These are phyloP conservation scores for Myxozyma neglecta DNA, from an alignment of 805 yeast genomes.

Conservation along the genomic window DNA sequence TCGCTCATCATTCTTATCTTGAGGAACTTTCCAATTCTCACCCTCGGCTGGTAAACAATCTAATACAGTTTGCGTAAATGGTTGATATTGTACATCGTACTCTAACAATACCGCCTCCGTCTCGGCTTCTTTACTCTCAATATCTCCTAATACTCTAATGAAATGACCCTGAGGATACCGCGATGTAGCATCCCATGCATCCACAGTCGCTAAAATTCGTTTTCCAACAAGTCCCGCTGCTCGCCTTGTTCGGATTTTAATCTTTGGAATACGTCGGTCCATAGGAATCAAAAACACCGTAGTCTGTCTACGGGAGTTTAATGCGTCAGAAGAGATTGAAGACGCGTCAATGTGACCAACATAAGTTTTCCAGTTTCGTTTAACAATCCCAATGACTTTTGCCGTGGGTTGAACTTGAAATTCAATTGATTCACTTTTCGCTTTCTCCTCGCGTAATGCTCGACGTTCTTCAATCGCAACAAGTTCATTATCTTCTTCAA, in stretches of 20 bases:
- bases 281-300: constrained; percentile 77
- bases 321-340: constrained; percentile 49
- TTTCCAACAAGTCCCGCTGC: constrained; percentile 80
- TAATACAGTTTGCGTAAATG: constrained; percentile 87
- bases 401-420: constrained; percentile 84
- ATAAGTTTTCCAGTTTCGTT: constrained; percentile 93
- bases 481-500: constrained; percentile 48
- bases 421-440: constrained; percentile 48
- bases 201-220: constrained; percentile 89
- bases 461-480: constrained; percentile 71
- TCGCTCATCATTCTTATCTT: constrained; percentile 51
- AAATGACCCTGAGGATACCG: constrained; percentile 93
- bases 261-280: constrained; percentile 85
- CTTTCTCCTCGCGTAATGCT: constrained; percentile 66
- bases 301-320: constrained; percentile 53
- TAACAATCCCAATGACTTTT: constrained; percentile 78
- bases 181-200: constrained; percentile 84
- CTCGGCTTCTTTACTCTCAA: constrained; percentile 92
- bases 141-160: constrained; percentile 81
- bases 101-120: constrained; percentile 91
- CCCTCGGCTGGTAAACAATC: constrained; percentile 94
- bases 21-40: constrained; percentile 85
- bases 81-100: constrained; percentile 95
- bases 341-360: constrained; percentile 89
- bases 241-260: constrained; percentile 83